Conservation (phyloP, 805 yeast genomes). For the Candida dajiaensis region DNA sequence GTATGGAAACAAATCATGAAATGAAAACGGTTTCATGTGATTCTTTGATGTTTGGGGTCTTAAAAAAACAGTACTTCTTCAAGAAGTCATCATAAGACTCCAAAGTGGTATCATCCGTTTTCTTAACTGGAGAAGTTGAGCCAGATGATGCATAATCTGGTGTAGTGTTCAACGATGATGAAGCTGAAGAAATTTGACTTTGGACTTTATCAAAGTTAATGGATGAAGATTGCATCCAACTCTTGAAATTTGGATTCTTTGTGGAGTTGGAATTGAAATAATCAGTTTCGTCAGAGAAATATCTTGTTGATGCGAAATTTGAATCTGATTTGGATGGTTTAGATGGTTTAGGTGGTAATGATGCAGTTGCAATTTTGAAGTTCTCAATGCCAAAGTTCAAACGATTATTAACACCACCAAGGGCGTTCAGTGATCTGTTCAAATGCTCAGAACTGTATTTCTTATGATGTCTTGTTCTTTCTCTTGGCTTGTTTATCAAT, state of each 20-base stretch:
- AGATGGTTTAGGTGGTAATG: background rate
- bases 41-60: slow-evolving; percentile 8
- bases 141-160: slow-evolving; percentile 5
- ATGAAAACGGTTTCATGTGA: slow-evolving; percentile 2
- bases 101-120: background rate
- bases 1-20: background rate
- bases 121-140: slow-evolving; percentile 1
- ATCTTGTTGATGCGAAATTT: slow-evolving; percentile 16
- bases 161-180: slow-evolving; percentile 3
- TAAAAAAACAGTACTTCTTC: slow-evolving; percentile 24
- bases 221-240: slow-evolving; percentile 8
- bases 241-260: slow-evolving; percentile 6
- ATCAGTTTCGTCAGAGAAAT: slow-evolving; percentile 24
- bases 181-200: slow-evolving; percentile 2
- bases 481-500: slow-evolving; percentile 14
- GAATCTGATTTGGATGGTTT: slow-evolving; percentile 1
- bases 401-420: background rate
- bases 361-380: background rate
- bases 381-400: background rate
- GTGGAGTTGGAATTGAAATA: slow-evolving; percentile 16
- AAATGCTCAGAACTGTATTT: background rate
- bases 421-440: background rate
- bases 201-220: slow-evolving; percentile 1
- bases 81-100: slow-evolving; percentile 20
- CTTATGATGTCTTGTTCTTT: background rate